phyloP scores from a whole-genome alignment of 1,284 basidiomycete species.

The Ceratobasidium sp. region DNA sequence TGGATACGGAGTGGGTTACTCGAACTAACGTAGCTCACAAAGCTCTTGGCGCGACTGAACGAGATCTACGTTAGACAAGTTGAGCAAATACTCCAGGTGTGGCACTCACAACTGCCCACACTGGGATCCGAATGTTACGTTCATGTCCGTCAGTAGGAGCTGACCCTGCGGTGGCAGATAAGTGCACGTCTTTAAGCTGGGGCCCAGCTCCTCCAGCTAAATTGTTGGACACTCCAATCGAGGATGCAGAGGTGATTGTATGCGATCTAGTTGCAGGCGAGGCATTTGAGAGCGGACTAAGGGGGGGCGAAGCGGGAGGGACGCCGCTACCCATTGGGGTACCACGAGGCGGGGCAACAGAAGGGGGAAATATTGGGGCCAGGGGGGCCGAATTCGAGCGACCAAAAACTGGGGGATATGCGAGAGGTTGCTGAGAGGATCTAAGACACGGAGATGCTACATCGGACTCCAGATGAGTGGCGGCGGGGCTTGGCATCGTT shows the following conservation, averaged over 20 bases:
- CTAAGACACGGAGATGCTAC: neutral
- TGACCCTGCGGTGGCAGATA: neutral
- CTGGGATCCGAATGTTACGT: constrained; percentile 20
- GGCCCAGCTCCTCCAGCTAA: neutral
- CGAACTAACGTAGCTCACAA: constrained; percentile 35
- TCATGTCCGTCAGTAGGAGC: neutral
- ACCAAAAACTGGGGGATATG: neutral
- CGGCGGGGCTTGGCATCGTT: neutral
- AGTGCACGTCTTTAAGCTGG: neutral
- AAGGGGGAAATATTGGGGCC: neutral
- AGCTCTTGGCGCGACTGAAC: constrained; percentile 38
- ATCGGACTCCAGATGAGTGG: neutral
- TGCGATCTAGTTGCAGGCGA: neutral
- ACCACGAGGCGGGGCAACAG: neutral
- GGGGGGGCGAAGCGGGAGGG: neutral
- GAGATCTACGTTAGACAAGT: neutral
- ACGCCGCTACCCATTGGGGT: neutral
- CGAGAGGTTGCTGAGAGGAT: neutral
- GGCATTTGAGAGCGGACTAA: neutral
- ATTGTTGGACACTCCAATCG: neutral
- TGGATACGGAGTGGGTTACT: neutral
- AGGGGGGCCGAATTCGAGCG: neutral
- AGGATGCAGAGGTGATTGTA: neutral
- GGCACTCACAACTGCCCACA: constrained; percentile 36
- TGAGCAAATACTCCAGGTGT: neutral